These are phyloP conservation scores for Globisporangium perplexum DNA, from an alignment of 352 stramenopile species.

Conservation along the genomic window DNA sequence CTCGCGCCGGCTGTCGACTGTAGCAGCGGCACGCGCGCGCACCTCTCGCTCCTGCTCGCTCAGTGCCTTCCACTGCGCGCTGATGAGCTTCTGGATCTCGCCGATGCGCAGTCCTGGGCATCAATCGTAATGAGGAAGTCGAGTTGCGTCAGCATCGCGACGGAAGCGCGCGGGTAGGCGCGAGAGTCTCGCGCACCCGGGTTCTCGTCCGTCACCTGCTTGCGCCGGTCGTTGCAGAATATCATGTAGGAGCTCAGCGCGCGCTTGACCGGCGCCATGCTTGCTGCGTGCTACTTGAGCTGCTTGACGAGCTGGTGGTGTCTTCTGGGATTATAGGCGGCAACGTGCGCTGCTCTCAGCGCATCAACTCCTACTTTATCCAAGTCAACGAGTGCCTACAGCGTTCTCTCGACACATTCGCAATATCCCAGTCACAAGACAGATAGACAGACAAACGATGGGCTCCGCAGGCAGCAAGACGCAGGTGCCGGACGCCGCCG, in stretches of 20 bases:
- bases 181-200: conserved; percentile 33
- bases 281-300: not conserved
- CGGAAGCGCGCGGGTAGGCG: not conserved
- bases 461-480: conserved; percentile 55
- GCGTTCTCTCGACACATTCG: no score
- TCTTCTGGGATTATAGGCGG: conserved; percentile 1
- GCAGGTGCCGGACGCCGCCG: conserved; percentile 11
- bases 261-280: conserved; percentile 72
- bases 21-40: not conserved
- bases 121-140: not conserved
- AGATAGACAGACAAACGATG: conserved; percentile 19
- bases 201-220: conserved; percentile 57
- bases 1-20: no score
- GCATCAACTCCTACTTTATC: not conserved
- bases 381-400: not conserved
- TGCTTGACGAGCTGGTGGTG: no score
- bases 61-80: conserved; percentile 87
- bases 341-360: not conserved
- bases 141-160: not conserved
- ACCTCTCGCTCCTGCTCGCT: conserved; percentile 79
- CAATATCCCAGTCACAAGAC: not conserved
- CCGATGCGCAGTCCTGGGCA: conserved; percentile 42
- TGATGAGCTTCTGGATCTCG: conserved; percentile 88
- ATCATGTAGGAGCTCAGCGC: conserved; percentile 82
- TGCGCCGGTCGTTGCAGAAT: conserved; percentile 77